Conservation (phyloP, 2,329 filamentous ascomycete genomes). For the Neofusicoccum umdonicola region DNA sequence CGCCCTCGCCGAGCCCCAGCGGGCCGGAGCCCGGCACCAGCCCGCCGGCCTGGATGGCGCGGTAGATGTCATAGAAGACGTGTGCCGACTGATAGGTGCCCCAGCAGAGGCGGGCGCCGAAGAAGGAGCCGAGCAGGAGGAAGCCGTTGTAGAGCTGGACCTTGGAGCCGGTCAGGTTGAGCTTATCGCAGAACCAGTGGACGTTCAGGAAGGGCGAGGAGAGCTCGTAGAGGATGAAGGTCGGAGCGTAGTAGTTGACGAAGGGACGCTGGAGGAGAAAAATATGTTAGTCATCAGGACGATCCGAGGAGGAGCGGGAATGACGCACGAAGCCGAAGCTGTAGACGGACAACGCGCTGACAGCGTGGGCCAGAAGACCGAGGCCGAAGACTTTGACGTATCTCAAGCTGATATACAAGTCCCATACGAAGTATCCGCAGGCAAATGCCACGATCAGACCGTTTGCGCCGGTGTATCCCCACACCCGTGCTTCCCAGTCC, state of each 20-base stretch:
- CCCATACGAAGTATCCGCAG: slow-evolving; percentile 82
- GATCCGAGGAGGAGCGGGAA: slow-evolving; percentile 8
- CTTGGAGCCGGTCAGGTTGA: slow-evolving; percentile 72
- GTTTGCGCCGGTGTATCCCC: slow-evolving; percentile 71
- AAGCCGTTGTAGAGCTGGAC: slow-evolving; percentile 77
- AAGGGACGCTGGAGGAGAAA: slow-evolving; percentile 64
- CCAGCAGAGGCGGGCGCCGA: slow-evolving; percentile 73
- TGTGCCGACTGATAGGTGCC: slow-evolving; percentile 68
- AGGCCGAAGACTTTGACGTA: slow-evolving; percentile 70
- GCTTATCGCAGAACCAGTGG: slow-evolving; percentile 90
- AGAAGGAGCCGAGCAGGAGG: slow-evolving; percentile 69
- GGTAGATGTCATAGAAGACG: slow-evolving; percentile 66
- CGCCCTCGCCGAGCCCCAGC: not conserved
- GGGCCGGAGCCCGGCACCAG: not conserved
- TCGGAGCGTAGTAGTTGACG: slow-evolving; percentile 76
- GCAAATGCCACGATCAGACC: slow-evolving; percentile 76
- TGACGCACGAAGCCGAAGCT: slow-evolving; percentile 72
- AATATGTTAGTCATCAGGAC: not conserved
- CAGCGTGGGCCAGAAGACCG: slow-evolving; percentile 75
- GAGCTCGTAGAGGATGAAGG: slow-evolving; percentile 85
- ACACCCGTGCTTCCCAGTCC: slow-evolving; percentile 66
- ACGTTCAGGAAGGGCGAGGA: slow-evolving; percentile 83
- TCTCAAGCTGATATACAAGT: slow-evolving; percentile 66
- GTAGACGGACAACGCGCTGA: slow-evolving; percentile 72
- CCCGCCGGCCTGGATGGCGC: slow-evolving; percentile 32